Percentiles rank a stretch among this genome's conserved stretches.
Evolutionary conservation across 495 filamentous ascomycete genomes (phyloP).

Genomic region (Penicillium canariense): DNA sequence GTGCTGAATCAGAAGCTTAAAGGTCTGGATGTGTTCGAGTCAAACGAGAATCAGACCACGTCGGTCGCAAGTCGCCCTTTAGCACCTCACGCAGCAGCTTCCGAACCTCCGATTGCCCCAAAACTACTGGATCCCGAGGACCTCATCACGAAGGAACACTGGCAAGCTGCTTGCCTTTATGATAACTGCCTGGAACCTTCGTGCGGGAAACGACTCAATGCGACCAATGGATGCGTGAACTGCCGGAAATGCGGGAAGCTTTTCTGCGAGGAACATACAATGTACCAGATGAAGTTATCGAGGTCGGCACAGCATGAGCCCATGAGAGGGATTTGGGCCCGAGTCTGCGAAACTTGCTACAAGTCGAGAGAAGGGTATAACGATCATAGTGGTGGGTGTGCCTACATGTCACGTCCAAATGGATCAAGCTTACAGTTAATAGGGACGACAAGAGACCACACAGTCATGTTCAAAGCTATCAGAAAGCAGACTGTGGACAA

Average conservation of each 20-base stretch:
- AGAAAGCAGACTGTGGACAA: conserved; percentile 79
- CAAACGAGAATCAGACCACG: conserved; percentile 65
- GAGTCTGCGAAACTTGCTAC: conserved; percentile 97
- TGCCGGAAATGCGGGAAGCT: conserved; percentile 88
- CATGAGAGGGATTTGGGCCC: conserved; percentile 85
- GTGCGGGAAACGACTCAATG: conserved; percentile 75
- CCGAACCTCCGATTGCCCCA: conserved; percentile 28
- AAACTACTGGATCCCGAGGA: conserved; percentile 74
- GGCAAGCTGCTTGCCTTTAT: conserved; percentile 71
- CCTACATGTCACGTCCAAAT: neutral
- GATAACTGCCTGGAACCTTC: conserved; percentile 84
- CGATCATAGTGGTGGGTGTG: conserved; percentile 64
- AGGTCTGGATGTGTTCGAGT: conserved; percentile 95
- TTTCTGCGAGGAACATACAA: conserved; percentile 97
- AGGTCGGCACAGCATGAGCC: conserved; percentile 88
- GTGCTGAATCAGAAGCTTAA: conserved; percentile 94
- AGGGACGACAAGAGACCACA: conserved; percentile 67
- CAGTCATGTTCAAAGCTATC: conserved; percentile 59
- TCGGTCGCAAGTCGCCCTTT: conserved; percentile 30
- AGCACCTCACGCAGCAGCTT: conserved; percentile 29
- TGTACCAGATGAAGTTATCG: conserved; percentile 99
- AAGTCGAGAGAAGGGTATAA: conserved; percentile 95
- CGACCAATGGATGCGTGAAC: conserved; percentile 80
- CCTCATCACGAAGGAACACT: conserved; percentile 80
- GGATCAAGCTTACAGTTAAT: conserved; percentile 15